Conservation (phyloP, 2,329 filamentous ascomycete species). For the Colletotrichum cordylinicola region DNA sequence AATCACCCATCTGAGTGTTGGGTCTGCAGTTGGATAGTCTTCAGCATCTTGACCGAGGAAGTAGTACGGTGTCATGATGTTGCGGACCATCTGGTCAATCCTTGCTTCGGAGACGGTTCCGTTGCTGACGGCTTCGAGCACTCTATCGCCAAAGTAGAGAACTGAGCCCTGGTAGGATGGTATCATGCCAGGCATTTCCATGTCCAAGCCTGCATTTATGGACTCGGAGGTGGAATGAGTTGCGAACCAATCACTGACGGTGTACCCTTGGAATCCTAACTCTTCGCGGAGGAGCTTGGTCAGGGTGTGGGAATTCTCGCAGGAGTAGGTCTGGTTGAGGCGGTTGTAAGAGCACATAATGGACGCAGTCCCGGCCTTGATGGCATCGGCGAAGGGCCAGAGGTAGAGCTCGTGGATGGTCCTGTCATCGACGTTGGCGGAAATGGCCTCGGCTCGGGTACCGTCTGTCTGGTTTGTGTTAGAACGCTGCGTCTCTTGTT, state of each 20-base stretch:
- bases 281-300: slow-evolving; percentile 55
- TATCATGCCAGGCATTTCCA: slow-evolving; percentile 46
- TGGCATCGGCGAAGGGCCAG: slow-evolving; percentile 33
- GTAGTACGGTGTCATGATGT: slow-evolving; percentile 83
- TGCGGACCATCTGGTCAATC: slow-evolving; percentile 81
- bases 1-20: slow-evolving; percentile 24
- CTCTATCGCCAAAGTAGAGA: slow-evolving; percentile 56
- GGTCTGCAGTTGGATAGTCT: slow-evolving; percentile 55
- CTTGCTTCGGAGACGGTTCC: slow-evolving; percentile 75
- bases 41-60: slow-evolving; percentile 75
- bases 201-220: slow-evolving; percentile 44
- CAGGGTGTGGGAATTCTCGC: slow-evolving; percentile 49
- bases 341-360: slow-evolving; percentile 36
- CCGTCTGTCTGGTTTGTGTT: slow-evolving; percentile 57
- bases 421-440: slow-evolving; percentile 27
- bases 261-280: slow-evolving; percentile 54
- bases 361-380: slow-evolving; percentile 28
- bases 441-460: slow-evolving; percentile 46
- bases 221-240: slow-evolving; percentile 45
- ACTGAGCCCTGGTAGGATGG: slow-evolving; percentile 36
- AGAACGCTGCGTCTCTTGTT: slow-evolving; percentile 46
- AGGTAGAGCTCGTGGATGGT: slow-evolving; percentile 35
- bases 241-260: slow-evolving; percentile 49
- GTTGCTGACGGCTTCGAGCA: slow-evolving; percentile 77
- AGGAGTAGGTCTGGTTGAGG: slow-evolving; percentile 52